Evolutionary conservation across 2,329 filamentous ascomycete genomes (phyloP), one percentile per base, ranked within the genome.

Genomic region (Diplocarpon mali): DNA sequence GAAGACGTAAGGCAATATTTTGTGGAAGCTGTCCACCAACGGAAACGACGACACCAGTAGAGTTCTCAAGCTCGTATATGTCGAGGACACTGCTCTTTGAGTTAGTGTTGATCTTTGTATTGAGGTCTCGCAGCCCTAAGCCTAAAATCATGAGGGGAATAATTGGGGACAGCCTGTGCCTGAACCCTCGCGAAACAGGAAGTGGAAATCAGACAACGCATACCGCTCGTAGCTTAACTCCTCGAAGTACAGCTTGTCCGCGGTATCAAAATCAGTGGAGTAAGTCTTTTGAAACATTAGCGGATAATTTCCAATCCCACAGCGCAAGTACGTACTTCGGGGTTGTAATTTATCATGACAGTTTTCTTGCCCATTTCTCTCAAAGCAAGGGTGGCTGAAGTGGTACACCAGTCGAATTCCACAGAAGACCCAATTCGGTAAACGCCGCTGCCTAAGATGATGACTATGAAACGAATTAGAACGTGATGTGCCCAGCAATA

Each of bases 381-480:
- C 51, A 96, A 74, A 35, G 87, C 85, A 51, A 86, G 75, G 10
- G 88, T 89, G 52, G 88, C 85, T 60, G 88, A 92, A 50, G 95
- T 88, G 52, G 89, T 88, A 64, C 90, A 96, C 90, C 90, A 96
- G 67, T 98, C 90, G 62, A 98, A 98, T 67, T 98, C 92, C 42
- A 98, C 92, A 6, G 89, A 95, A 68, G 83, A 90, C 60, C 92
- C 92, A 62, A 96, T 98, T 63, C 92, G 80, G 75, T 98, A 98
- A 16, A 96, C 92, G 67, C 92, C 92, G 62, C 83, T 90, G 49
- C 92, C 92, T 12, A 98, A 78, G 47, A 96, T 83, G 45, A 98
- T 69, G 37, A 38, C 41, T 43, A 10, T 14, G 9, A 13, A 7
- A 11, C 2, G 11, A 13, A 17, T 43, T 12, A 43, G 35, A 24